These are phyloP conservation scores for Solanum tarapatanum DNA, from an alignment of 257 asterid genomes.

Conservation along the genomic window DNA sequence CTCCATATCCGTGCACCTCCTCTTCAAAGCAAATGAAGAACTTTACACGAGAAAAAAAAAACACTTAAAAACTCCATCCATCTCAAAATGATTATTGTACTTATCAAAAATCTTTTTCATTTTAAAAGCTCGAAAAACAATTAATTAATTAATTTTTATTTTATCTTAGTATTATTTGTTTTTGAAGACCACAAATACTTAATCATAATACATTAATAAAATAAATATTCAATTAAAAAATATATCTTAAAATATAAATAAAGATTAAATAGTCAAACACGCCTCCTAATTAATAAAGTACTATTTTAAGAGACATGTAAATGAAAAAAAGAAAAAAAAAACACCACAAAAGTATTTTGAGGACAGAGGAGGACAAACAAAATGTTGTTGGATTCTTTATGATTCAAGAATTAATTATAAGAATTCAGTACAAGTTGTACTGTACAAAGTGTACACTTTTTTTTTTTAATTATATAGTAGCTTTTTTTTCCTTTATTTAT, in stretches of 20 bases:
- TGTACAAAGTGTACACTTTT: not conserved
- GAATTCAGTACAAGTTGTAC: not conserved
- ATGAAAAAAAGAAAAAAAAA: not conserved
- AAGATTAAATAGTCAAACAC: no score
- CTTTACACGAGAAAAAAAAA: no score
- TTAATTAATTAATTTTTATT: no score
- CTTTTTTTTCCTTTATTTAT: not conserved
- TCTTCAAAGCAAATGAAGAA: no score
- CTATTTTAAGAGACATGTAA: not conserved
- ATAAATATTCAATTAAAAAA: no score
- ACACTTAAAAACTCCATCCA: accelerated
- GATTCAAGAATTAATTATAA: not conserved
- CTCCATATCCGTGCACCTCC: no score
- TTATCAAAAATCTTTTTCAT: not conserved
- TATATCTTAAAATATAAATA: no score
- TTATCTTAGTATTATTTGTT: no score
- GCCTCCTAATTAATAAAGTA: no score
- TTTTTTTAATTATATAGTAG: not conserved
- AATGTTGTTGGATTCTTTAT: not conserved
- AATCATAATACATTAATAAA: no score
- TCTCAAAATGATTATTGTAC: no score
- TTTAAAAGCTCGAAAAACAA: no score
- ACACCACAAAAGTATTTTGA: not conserved
- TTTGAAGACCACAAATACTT: not conserved
- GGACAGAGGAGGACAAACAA: not conserved